A percentile compares a stretch with the other conserved stretches of the same genome.
phyloP scores from a whole-genome alignment of 768 basidiomycete genomes.

The Sarcomyxa edulis region DNA sequence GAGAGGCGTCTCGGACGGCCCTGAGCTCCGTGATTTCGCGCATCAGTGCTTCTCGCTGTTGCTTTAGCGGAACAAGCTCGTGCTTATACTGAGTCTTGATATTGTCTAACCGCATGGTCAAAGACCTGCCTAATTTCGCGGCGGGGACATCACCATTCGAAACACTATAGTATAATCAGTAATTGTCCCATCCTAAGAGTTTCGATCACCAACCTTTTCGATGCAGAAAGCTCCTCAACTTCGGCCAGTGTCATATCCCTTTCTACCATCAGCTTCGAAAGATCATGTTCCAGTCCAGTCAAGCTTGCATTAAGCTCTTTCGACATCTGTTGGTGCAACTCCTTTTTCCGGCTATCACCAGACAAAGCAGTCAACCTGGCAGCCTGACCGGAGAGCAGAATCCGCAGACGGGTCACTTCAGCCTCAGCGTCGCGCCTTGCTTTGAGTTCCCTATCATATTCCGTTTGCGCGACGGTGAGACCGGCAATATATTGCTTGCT shows the following conservation, averaged over 20 bases:
- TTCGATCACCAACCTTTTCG: slow-evolving; percentile 64
- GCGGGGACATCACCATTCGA: slow-evolving; percentile 31
- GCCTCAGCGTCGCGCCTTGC: slow-evolving; percentile 88
- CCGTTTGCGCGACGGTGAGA: slow-evolving; percentile 85
- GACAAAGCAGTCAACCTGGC: slow-evolving; percentile 82
- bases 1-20: slow-evolving; percentile 76
- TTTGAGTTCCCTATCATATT: slow-evolving; percentile 89
- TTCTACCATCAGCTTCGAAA: slow-evolving; percentile 84
- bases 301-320: slow-evolving; percentile 76
- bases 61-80: slow-evolving; percentile 80
- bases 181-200: too few relatives aligned
- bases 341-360: slow-evolving; percentile 71
- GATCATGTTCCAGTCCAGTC: slow-evolving; percentile 73
- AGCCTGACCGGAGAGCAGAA: slow-evolving; percentile 86
- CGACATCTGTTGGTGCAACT: slow-evolving; percentile 73
- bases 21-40: slow-evolving; percentile 86
- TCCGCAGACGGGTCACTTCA: slow-evolving; percentile 80
- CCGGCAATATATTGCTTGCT: slow-evolving; percentile 93
- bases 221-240: slow-evolving; percentile 81
- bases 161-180: too few relatives aligned
- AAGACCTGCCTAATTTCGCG: slow-evolving; percentile 53
- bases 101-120: slow-evolving; percentile 81
- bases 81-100: slow-evolving; percentile 84
- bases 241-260: slow-evolving; percentile 91
- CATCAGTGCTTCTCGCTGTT: slow-evolving; percentile 71